phyloP scores from a whole-genome alignment of 2,329 filamentous ascomycete genomes.

The Fusarium tricinctum region DNA sequence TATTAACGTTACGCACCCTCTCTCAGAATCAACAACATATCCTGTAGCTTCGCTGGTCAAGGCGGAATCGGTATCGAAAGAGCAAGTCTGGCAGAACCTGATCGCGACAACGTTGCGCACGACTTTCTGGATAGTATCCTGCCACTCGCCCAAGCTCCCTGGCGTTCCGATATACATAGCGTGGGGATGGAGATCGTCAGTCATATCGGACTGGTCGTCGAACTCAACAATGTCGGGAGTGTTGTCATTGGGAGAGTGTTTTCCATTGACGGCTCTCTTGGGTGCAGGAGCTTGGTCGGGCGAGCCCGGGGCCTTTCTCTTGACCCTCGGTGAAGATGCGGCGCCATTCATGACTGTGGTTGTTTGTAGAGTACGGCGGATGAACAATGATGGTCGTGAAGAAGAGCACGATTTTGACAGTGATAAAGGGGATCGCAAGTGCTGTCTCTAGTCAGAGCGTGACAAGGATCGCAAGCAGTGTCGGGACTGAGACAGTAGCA shows the following conservation, averaged over 20 bases:
- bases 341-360: conserved; percentile 60
- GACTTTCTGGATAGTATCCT: conserved; percentile 93
- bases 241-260: conserved; percentile 64
- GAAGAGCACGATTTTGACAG: conserved; percentile 16
- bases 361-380: conserved; percentile 15
- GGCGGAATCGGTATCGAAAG: conserved; percentile 96
- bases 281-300: conserved; percentile 55
- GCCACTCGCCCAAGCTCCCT: conserved; percentile 78
- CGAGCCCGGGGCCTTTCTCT: conserved; percentile 66
- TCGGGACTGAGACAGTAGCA: conserved; percentile 31
- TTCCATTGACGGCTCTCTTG: conserved; percentile 61
- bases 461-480: conserved; percentile 42
- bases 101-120: conserved; percentile 98
- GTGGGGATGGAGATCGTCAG: conserved; percentile 57
- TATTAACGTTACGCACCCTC: conserved; percentile 69
- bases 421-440: conserved; percentile 32
- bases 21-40: conserved; percentile 95
- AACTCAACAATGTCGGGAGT: conserved; percentile 61
- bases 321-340: conserved; percentile 59
- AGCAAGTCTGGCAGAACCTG: conserved; percentile 97
- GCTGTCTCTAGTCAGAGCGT: conserved; percentile 24
- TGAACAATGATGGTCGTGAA: conserved; percentile 20
- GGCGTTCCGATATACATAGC: conserved; percentile 57
- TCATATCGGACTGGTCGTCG: conserved; percentile 59
- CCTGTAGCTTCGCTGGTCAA: conserved; percentile 96